These are phyloP conservation scores for Crithidia expoeki DNA, from an alignment of 208 protist species.

Conservation along the genomic window DNA sequence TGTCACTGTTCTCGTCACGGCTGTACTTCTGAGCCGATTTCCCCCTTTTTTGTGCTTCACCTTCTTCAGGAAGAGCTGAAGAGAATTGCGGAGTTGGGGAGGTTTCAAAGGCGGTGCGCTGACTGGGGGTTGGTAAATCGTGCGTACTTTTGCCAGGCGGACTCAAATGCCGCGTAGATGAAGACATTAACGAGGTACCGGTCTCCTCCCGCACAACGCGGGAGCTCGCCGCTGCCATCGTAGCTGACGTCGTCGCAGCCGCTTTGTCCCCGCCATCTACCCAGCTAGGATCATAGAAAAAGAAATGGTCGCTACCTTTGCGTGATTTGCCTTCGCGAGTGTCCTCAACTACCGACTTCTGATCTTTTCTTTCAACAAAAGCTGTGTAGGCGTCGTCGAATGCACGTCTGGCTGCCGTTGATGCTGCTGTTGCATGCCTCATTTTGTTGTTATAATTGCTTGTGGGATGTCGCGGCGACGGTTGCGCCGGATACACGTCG, in stretches of 20 bases:
- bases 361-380: too few relatives aligned
- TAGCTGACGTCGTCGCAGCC: background rate
- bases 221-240: background rate
- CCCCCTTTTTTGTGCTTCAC: background rate
- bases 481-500: constrained; percentile 1
- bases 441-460: too few relatives aligned
- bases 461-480: background rate
- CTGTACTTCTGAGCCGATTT: background rate
- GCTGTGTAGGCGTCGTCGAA: too few relatives aligned
- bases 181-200: background rate
- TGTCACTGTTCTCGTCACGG: background rate
- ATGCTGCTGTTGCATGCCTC: too few relatives aligned
- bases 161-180: background rate
- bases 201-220: background rate
- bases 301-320: background rate
- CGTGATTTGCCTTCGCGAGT: background rate
- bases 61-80: background rate
- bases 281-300: constrained; percentile 15
- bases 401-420: too few relatives aligned
- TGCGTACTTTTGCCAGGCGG: background rate
- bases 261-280: background rate
- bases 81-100: background rate
- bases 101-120: background rate
- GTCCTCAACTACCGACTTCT: background rate
- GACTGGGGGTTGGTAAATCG: background rate